Base-by-base conservation (phyloP, 2,329 filamentous ascomycete species). In the Colletotrichum incanum region DNA sequence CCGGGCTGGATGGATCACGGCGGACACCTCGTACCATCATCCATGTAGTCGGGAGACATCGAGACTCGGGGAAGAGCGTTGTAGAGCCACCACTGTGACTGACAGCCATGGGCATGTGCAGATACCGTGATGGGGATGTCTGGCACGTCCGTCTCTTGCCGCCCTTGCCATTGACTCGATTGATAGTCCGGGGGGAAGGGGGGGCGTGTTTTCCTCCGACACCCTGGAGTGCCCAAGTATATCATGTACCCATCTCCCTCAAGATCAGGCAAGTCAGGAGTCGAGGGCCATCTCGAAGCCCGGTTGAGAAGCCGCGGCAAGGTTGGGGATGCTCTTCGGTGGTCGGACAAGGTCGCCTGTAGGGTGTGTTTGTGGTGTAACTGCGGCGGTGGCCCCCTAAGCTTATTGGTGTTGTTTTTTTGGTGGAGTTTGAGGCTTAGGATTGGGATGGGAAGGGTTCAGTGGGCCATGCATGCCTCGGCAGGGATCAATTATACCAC, bases 381-480 rank as follows among this genome's bases (percentile, higher is more conserved):
- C 43, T 54, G 45, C 43, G 14, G 31, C 34, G 43, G 43, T 47
- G 45, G 28, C 43, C 11, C 61, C 47, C 18, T 39, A n/a, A 49
- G 45, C 60, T 62, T 62, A 37, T 49, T 55, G 65, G 65, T 65
- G 52, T 72, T 69, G 58, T 69, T 64, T 72, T 72, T 69, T 60
- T 18, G 47, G 70, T 65, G 59, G 70, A 37, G 54, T 59, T 47
- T 63, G 58, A 62, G 69, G 64, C 65, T 67, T 67, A 55, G 68
- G 11, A 26, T 65, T 47, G 28, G 61, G 50, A 49, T 41, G 23
- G 56, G 37, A 71, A 63, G 69, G 69, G 65, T 69, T 69, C 69
- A 58, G 58, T 52, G 34, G 47, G 45, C 20, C 34, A 50, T 50
- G 59, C 59, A 37, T 39, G 49, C 34, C 37, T 68, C 16, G 43